phyloP scores from a whole-genome alignment of 176 grass and related monocot genomes.

The Miscanthus lutarioriparius region DNA sequence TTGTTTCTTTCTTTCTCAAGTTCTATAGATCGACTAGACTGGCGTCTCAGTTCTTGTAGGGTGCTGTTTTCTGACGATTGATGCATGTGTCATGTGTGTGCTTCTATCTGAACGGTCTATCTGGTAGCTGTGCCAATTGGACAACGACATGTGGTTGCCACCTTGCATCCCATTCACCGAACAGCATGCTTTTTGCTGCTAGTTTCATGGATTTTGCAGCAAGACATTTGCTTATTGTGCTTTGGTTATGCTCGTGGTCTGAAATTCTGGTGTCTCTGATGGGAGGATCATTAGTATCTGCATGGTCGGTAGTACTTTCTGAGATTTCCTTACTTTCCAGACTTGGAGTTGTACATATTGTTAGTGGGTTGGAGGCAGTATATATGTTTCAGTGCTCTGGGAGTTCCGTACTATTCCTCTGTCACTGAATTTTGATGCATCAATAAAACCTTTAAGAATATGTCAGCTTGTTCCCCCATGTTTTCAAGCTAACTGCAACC shows the following conservation, averaged over 20 bases:
- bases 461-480: too few species aligned
- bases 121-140: not conserved
- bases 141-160: too few species aligned
- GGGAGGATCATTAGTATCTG: not conserved
- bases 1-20: not conserved
- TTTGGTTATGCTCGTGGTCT: not conserved
- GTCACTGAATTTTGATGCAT: too few species aligned
- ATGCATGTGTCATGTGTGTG: not conserved
- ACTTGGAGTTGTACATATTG: not conserved
- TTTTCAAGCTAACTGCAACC: not conserved
- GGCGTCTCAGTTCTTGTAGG: not conserved
- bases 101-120: not conserved
- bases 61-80: slow-evolving; percentile 8
- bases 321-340: not conserved
- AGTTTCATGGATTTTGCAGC: not conserved
- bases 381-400: too few species aligned
- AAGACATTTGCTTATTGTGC: not conserved
- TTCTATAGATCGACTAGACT: not conserved
- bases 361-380: too few species aligned
- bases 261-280: not conserved
- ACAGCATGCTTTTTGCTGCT: not conserved
- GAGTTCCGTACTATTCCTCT: too few species aligned
- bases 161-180: too few species aligned
- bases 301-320: not conserved
- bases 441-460: too few species aligned